Conservation (phyloP, 768 basidiomycete species). For the Ramaria rubella region DNA sequence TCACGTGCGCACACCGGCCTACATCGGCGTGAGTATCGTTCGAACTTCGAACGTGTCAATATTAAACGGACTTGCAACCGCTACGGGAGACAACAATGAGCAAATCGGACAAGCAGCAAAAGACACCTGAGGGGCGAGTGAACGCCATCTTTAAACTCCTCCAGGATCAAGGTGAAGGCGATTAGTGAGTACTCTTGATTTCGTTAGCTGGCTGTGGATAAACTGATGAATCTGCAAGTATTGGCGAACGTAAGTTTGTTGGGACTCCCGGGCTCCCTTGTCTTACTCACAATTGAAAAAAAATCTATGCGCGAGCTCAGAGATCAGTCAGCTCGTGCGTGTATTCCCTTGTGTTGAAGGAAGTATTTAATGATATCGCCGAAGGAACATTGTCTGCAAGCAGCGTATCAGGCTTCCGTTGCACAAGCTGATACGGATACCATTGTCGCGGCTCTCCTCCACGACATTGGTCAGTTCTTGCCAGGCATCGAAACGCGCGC, state of each 20-base stretch:
- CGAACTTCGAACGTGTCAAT: too few species aligned
- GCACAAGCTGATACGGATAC: constrained; percentile 12
- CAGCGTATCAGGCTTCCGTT: constrained; percentile 5
- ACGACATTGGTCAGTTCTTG: constrained; percentile 14
- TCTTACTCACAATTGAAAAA: not conserved
- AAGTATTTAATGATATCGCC: not conserved
- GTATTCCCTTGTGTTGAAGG: not conserved
- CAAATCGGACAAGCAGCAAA: too few species aligned
- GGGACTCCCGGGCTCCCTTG: too few species aligned
- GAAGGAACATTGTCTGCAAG: constrained; percentile 14
- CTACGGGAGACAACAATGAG: not conserved
- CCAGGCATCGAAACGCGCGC: constrained; percentile 4
- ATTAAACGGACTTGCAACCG: too few species aligned
- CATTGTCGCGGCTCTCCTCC: constrained; percentile 12
- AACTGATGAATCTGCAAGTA: too few species aligned
- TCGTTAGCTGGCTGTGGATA: not conserved
- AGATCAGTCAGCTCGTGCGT: constrained; percentile 8
- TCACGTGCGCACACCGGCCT: too few species aligned
- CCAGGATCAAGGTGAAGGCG: not conserved
- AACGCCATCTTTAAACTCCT: not conserved
- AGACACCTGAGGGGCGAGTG: not conserved
- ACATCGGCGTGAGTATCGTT: too few species aligned
- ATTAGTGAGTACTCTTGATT: not conserved
- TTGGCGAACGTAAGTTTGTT: too few species aligned
- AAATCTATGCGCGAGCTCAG: not conserved